Percentiles rank a stretch among this genome's conserved stretches.
phyloP scores from a whole-genome alignment of 805 yeast species.

The Metschnikowia kofuensis region DNA sequence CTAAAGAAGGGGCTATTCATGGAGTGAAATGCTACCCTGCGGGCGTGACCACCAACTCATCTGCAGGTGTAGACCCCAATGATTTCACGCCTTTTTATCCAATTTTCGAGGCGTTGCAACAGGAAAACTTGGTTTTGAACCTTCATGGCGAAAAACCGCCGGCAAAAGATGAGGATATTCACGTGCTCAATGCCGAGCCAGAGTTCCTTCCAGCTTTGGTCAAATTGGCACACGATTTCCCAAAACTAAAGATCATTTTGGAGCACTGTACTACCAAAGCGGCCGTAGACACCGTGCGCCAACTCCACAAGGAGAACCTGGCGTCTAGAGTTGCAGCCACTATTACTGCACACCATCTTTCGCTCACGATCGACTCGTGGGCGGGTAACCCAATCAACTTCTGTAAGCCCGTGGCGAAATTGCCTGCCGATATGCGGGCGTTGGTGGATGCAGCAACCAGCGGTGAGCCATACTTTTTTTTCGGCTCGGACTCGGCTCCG shows the following conservation, averaged over 20 bases:
- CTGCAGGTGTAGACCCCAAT: conserved; percentile 88
- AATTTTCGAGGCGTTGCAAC: conserved; percentile 83
- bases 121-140: conserved; percentile 72
- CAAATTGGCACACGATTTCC: conserved; percentile 79
- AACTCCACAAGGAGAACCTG: conserved; percentile 36
- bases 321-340: conserved; percentile 77
- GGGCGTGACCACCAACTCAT: conserved; percentile 97
- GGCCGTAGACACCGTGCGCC: conserved; percentile 74
- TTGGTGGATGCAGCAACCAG: conserved; percentile 84
- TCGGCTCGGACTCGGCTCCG: conserved; percentile 98
- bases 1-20: conserved; percentile 58
- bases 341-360: conserved; percentile 93
- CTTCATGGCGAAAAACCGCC: conserved; percentile 94
- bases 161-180: conserved; percentile 58
- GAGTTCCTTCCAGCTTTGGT: conserved; percentile 84
- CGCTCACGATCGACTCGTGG: conserved; percentile 88
- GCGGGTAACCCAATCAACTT: conserved; percentile 94
- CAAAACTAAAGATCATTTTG: conserved; percentile 77
- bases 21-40: conserved; percentile 99
- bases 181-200: conserved; percentile 92
- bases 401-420: conserved; percentile 97
- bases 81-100: conserved; percentile 89
- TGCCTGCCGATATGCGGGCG: conserved; percentile 80
- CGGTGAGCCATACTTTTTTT: conserved; percentile 89
- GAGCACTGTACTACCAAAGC: conserved; percentile 95